Conservation (phyloP, 768 basidiomycete species). For the Erythrobasidium yunnanense region DNA sequence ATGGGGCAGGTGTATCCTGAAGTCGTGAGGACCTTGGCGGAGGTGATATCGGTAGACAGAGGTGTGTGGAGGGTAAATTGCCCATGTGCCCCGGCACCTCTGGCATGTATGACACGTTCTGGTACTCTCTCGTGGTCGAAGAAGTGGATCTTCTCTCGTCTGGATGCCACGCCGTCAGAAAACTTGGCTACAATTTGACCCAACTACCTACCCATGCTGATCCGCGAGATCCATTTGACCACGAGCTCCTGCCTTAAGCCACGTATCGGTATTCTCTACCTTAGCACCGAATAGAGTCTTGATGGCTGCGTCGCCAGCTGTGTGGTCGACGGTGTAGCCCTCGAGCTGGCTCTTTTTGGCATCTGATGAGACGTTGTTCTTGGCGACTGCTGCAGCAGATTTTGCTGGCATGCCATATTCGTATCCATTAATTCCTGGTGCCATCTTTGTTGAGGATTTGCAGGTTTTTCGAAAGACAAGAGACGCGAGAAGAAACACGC, state of each 20-base stretch:
- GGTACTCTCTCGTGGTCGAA: conserved; percentile 87
- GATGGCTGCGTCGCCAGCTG: conserved; percentile 10
- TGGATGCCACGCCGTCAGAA: no score
- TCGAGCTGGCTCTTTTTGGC: not conserved
- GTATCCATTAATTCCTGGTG: not conserved
- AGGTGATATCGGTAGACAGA: conserved; percentile 62
- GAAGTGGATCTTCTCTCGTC: conserved; percentile 50
- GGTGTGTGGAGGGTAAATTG: conserved; percentile 65
- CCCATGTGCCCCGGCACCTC: conserved; percentile 60
- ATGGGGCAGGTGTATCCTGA: conserved; percentile 53
- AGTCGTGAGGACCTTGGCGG: conserved; percentile 44
- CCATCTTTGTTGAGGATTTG: no score
- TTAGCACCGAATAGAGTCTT: conserved; percentile 20
- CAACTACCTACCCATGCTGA: no score
- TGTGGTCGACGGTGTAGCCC: not conserved
- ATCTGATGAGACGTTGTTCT: not conserved
- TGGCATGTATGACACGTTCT: conserved; percentile 52
- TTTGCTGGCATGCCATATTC: not conserved
- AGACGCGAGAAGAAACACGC: no score
- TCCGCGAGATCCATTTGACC: conserved; percentile 67
- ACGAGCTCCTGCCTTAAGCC: conserved; percentile 44
- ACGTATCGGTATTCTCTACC: conserved; percentile 45
- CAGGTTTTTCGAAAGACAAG: no score
- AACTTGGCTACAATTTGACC: no score
- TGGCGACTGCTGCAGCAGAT: not conserved